phyloP scores from a whole-genome alignment of 257 asterid genomes.

The Penstemon davidsonii region DNA sequence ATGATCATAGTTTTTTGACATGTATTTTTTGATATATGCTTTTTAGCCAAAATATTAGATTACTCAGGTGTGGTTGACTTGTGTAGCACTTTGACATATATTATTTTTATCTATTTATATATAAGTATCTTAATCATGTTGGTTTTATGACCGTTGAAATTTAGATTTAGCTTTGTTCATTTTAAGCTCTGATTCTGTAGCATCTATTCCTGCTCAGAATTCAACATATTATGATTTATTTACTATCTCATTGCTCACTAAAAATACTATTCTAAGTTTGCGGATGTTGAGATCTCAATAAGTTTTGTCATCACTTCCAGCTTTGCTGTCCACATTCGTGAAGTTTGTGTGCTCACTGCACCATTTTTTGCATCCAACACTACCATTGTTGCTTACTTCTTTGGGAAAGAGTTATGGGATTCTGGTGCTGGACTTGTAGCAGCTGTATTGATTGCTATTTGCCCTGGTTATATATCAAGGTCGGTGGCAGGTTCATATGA shows the following conservation, averaged over 20 bases:
- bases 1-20: no score
- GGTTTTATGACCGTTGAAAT: neutral
- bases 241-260: neutral
- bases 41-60: neutral
- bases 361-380: conserved; percentile 98
- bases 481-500: conserved; percentile 99
- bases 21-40: no score
- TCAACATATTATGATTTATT: neutral
- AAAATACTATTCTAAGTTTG: neutral
- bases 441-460: conserved; percentile 88
- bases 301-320: conserved; percentile 43
- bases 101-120: neutral
- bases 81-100: neutral
- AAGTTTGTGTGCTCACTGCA: conserved; percentile 98
- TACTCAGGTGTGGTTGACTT: neutral
- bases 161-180: neutral
- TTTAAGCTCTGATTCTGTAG: neutral
- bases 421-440: conserved; percentile 99
- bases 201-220: neutral
- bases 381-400: conserved; percentile 96
- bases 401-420: conserved; percentile 98
- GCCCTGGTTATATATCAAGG: conserved; percentile 99
- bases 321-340: conserved; percentile 98
- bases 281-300: conserved; percentile 23
- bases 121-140: neutral